A percentile compares a stretch with the other conserved stretches of the same genome.
Evolutionary conservation across 2,329 filamentous ascomycete genomes (phyloP).

Genomic region (Parastagonospora avenae): DNA sequence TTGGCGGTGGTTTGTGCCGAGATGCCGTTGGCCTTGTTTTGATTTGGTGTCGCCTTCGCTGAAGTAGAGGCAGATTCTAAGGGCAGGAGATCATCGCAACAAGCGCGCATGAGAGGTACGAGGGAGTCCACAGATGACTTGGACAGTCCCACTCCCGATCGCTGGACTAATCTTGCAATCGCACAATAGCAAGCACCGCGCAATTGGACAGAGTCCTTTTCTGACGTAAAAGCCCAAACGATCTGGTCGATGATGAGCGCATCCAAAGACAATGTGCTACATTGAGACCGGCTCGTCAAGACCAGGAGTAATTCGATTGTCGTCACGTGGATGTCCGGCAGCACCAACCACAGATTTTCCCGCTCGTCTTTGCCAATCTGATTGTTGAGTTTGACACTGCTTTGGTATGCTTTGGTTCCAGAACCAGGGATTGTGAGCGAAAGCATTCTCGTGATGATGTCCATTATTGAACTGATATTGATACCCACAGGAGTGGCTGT

Average conservation of each 20-base stretch:
- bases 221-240: constrained; percentile 69
- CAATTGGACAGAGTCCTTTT: constrained; percentile 57
- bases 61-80: constrained; percentile 40
- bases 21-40: constrained; percentile 49
- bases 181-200: constrained; percentile 67
- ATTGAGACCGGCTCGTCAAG: constrained; percentile 64
- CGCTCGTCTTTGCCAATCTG: constrained; percentile 79
- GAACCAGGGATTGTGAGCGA: constrained; percentile 63
- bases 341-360: constrained; percentile 73
- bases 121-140: constrained; percentile 70
- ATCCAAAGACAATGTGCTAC: constrained; percentile 63
- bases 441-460: constrained; percentile 72
- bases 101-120: constrained; percentile 65
- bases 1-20: constrained; percentile 57
- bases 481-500: constrained; percentile 71
- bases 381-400: constrained; percentile 65
- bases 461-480: constrained; percentile 69
- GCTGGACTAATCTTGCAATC: constrained; percentile 61
- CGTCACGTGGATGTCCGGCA: constrained; percentile 76
- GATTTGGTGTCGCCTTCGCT: constrained; percentile 45
- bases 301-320: constrained; percentile 66
- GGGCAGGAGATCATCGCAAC: constrained; percentile 75
- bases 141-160: constrained; percentile 69
- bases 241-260: constrained; percentile 73
- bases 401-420: constrained; percentile 47